These are phyloP conservation scores for Ceratobasidium sp. DNA, from an alignment of 1,284 basidiomycete genomes.

Conservation along the genomic window DNA sequence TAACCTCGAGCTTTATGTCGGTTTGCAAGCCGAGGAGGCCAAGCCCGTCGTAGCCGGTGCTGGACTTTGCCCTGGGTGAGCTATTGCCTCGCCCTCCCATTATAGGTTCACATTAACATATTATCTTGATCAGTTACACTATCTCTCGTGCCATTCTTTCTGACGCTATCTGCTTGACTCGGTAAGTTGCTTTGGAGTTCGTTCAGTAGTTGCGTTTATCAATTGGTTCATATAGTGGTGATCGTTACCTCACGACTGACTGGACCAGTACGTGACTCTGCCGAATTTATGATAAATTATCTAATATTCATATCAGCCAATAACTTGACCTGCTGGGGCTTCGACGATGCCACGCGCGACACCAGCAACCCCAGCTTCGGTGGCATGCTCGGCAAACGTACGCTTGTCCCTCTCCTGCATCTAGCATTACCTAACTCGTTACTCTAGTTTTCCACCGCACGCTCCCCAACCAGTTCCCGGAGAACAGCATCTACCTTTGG, in stretches of 20 bases:
- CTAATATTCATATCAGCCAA: slow-evolving; percentile 52
- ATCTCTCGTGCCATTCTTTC: slow-evolving; percentile 85
- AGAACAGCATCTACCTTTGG: slow-evolving; percentile 67
- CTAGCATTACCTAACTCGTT: neutral
- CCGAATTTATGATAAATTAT: neutral
- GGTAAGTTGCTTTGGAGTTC: slow-evolving; percentile 56
- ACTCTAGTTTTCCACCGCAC: slow-evolving; percentile 19
- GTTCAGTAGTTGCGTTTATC: slow-evolving; percentile 49
- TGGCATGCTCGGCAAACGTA: slow-evolving; percentile 59
- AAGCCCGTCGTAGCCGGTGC: slow-evolving; percentile 80
- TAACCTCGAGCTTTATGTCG: slow-evolving; percentile 76
- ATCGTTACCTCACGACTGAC: slow-evolving; percentile 83
- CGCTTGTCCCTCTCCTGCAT: neutral
- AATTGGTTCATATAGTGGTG: slow-evolving; percentile 69
- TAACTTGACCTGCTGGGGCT: slow-evolving; percentile 84
- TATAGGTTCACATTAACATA: slow-evolving; percentile 12
- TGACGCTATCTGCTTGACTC: slow-evolving; percentile 47
- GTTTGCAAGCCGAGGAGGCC: slow-evolving; percentile 51
- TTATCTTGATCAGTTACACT: slow-evolving; percentile 60
- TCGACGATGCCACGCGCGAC: slow-evolving; percentile 76
- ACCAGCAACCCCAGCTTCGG: slow-evolving; percentile 72
- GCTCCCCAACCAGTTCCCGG: slow-evolving; percentile 43
- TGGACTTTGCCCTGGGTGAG: slow-evolving; percentile 70
- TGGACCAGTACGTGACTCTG: slow-evolving; percentile 58
- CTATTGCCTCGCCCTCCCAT: neutral